Evolutionary conservation across 495 filamentous ascomycete genomes (phyloP).

Genomic region (Penicillium atrosanguineum): DNA sequence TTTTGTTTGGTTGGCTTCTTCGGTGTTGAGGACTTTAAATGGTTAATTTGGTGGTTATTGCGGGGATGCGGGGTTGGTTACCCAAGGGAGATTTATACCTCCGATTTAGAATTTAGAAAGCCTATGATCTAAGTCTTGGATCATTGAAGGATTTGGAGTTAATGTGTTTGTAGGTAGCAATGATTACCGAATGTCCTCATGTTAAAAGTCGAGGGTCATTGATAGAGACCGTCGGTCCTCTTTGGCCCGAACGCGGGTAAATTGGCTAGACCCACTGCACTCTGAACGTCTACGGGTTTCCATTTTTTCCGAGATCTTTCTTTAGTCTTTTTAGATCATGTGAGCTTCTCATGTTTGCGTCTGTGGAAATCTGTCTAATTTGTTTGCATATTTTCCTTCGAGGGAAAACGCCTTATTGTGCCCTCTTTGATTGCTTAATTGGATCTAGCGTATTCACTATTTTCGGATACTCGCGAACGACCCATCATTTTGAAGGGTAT

Average conservation of each 20-base stretch:
- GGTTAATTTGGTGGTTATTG: background rate
- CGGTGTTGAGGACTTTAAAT: background rate
- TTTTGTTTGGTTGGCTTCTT: background rate
- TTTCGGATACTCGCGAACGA: no score
- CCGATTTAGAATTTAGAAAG: background rate
- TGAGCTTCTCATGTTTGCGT: no score
- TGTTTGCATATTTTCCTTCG: no score
- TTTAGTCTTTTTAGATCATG: no score
- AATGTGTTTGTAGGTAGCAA: no score
- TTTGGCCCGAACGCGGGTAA: constrained; percentile 1
- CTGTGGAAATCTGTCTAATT: no score
- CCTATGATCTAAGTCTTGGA: background rate
- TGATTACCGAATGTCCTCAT: background rate
- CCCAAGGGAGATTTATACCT: background rate
- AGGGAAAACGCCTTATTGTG: no score
- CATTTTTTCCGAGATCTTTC: no score
- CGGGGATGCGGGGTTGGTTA: constrained; percentile 4
- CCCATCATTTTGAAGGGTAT: no score
- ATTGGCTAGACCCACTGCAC: background rate
- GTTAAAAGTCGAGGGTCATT: background rate
- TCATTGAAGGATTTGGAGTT: background rate
- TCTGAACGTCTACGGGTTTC: no score
- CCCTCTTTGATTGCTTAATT: no score
- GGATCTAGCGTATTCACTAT: no score
- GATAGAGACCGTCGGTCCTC: background rate